Conservation (phyloP, 257 asterid species). For the Rubia yunnanensis region DNA sequence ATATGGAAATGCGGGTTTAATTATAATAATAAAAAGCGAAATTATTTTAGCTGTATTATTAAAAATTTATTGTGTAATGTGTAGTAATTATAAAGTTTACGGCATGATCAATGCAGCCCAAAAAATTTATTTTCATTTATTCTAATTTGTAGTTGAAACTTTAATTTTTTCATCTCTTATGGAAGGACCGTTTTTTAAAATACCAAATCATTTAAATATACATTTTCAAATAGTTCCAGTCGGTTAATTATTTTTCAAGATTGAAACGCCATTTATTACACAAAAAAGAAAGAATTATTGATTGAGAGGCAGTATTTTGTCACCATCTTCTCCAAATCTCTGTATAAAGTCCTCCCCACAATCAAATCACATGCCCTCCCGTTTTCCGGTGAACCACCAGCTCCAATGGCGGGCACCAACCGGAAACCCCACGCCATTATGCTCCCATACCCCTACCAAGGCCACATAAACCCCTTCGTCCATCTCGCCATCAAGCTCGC, state of each 20-base stretch:
- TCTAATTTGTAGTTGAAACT: no score
- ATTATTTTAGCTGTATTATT: no score
- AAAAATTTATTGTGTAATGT: no score
- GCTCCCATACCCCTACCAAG: constrained; percentile 75
- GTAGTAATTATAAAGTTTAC: no score
- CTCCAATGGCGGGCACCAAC: constrained; percentile 31
- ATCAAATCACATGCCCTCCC: neutral
- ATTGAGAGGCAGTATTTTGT: neutral
- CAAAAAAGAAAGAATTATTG: neutral
- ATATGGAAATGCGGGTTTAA: no score
- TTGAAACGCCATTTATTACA: neutral
- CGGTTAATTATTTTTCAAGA: neutral
- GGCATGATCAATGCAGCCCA: no score
- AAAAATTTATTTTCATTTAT: no score
- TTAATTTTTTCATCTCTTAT: no score
- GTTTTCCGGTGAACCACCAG: neutral
- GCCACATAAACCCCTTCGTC: constrained; percentile 71
- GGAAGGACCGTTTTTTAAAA: no score
- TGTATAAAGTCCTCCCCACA: neutral
- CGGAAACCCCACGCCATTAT: constrained; percentile 57
- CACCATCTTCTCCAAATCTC: neutral
- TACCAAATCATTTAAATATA: no score
- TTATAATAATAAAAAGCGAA: no score
- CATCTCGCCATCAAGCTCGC: constrained; percentile 61
- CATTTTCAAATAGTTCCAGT: no score